phyloP scores from a whole-genome alignment of 176 grass and related monocot genomes.

The Chrysopogon serrulatus region DNA sequence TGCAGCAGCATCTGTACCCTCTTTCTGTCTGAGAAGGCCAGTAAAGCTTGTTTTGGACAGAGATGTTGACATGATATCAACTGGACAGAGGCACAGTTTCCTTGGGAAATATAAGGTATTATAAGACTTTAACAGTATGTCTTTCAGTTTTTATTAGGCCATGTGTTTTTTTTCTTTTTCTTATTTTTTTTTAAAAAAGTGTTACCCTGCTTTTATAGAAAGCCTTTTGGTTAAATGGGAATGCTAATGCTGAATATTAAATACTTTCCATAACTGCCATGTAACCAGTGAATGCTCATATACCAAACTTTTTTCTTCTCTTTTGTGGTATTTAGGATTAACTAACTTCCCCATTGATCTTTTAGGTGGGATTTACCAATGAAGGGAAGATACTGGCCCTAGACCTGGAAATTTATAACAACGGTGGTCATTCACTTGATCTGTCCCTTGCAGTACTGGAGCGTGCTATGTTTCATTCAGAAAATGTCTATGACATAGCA shows the following conservation, averaged over 20 bases:
- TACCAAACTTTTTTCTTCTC: background rate
- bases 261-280: background rate
- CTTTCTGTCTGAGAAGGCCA: constrained; percentile 65
- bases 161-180: background rate
- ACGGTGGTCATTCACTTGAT: constrained; percentile 81
- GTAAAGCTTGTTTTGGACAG: constrained; percentile 91
- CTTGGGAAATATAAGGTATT: constrained; percentile 90
- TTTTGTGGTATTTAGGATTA: background rate
- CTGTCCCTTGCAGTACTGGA: constrained; percentile 73
- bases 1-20: constrained; percentile 69
- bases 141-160: background rate
- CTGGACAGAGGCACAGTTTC: constrained; percentile 91
- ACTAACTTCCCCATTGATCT: background rate
- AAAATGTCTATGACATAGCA: constrained; percentile 88
- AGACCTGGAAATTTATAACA: constrained; percentile 86
- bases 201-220: background rate
- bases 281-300: background rate
- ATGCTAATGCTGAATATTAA: constrained; percentile 1
- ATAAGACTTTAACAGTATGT: background rate
- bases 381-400: constrained; percentile 78
- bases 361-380: constrained; percentile 89
- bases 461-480: constrained; percentile 77
- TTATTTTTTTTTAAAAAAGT: background rate
- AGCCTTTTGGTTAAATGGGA: background rate
- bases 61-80: constrained; percentile 87